Evolutionary conservation across 139 green algal genomes (phyloP).

Genomic region (Micractinium conductrix): DNA sequence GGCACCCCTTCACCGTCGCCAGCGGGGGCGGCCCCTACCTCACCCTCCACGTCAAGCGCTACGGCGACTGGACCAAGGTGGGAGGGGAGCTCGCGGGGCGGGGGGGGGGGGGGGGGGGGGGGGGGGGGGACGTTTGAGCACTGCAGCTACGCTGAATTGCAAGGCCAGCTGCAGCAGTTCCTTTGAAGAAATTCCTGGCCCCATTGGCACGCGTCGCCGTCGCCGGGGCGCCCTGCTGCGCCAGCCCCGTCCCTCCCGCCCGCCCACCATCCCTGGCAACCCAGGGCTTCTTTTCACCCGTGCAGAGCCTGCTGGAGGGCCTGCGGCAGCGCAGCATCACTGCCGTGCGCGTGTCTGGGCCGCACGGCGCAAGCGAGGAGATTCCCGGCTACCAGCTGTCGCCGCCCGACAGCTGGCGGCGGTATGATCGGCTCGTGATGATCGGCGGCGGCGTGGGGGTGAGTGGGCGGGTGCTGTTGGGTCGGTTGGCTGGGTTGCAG

Average conservation of each 20-base stretch:
- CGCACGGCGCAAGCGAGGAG: not conserved
- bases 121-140: too few relatives aligned
- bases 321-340: not conserved
- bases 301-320: constrained; percentile 12
- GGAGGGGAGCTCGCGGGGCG: too few relatives aligned
- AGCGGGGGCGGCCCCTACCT: constrained; percentile 1
- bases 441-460: constrained; percentile 46
- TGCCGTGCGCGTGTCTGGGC: not conserved
- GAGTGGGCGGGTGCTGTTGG: too few relatives aligned
- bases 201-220: too few relatives aligned
- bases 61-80: constrained; percentile 45
- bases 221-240: too few relatives aligned
- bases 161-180: too few relatives aligned
- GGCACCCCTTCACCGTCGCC: constrained; percentile 51
- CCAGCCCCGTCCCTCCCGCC: too few relatives aligned
- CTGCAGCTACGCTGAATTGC: too few relatives aligned
- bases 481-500: not conserved
- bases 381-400: not conserved
- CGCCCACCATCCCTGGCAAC: too few relatives aligned
- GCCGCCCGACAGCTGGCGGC: not conserved
- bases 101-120: too few relatives aligned
- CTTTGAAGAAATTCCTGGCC: too few relatives aligned
- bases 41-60: constrained; percentile 44
- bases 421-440: constrained; percentile 34
- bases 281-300: not conserved